Base-by-base conservation (phyloP, 768 basidiomycete species). In the Tylopilus balloui region DNA sequence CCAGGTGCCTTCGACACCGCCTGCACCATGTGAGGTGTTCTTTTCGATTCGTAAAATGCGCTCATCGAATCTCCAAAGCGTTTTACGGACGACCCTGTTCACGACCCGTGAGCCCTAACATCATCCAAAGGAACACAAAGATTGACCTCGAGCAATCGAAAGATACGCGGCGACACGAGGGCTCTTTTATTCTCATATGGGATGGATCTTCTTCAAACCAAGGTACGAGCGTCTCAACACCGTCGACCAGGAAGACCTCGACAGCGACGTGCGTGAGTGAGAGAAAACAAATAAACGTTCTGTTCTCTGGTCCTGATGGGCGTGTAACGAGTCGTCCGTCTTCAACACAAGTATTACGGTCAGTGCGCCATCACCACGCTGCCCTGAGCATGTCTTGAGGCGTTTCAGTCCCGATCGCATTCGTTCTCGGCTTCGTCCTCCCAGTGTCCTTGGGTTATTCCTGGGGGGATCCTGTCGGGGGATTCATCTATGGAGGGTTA, bases 301-400 rank as follows among this genome's bases (percentile, higher is more conserved):
- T 5, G n/a, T 27, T 37, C 11, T 21, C 23, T n/a, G 13, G 13
- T 23, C 17, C 51, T 52, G 12, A 52, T 34, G 1, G 28, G 23
- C 12, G 14, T 25, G 32, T 19, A 14, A 31, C 9, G 40, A 53
- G 52, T 45, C 5, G 50, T 53, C 28, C 51, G 32, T 4, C 40
- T 53, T 45, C 52, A 53, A 17, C 50, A 53, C 38, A 53, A 45
- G 23, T 45, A 53, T 14, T 53, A 53, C 24, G 27, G 52, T 53
- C 27, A 46, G 52, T 41, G 19, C 12, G 20, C 39, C 35, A 21
- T n/a, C 12, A 8, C n/a, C 15, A 45, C 13, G n/a, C 28, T 14
- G n/a, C 4, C 7, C 15, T 12, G 21, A 43, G 21, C 34, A 17
- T 12, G 32, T 20, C 32, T 34, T 42, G 32, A 53, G 6, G 8